These are phyloP conservation scores for Paraglomus brasilianum DNA, from an alignment of 192 early-diverging fungal genomes.

Conservation along the genomic window DNA sequence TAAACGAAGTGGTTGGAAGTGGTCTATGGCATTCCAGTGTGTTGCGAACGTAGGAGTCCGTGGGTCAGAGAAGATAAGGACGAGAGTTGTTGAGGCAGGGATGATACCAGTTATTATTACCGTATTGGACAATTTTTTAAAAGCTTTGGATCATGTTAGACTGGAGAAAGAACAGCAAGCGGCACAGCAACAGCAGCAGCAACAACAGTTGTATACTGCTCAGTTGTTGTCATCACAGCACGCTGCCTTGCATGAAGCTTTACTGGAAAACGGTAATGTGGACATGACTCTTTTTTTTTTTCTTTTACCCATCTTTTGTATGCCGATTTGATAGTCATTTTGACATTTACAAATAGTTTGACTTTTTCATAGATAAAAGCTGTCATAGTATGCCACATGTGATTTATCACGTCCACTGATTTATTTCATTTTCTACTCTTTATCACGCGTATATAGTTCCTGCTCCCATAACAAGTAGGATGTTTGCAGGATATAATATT, in stretches of 20 bases:
- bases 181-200: conserved; percentile 40
- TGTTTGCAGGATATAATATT: conserved; percentile 19
- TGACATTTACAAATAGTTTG: conserved; percentile 7
- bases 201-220: conserved; percentile 33
- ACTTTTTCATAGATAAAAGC: background rate
- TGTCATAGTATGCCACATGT: conserved; percentile 23
- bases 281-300: conserved; percentile 2
- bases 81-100: conserved; percentile 82
- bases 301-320: no score
- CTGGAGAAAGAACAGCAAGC: conserved; percentile 49
- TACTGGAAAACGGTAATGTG: conserved; percentile 27
- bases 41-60: conserved; percentile 86
- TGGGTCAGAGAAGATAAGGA: conserved; percentile 74
- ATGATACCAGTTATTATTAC: conserved; percentile 81
- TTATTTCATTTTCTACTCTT: conserved; percentile 27
- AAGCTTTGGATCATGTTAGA: conserved; percentile 52
- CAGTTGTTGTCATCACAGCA: conserved; percentile 32
- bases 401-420: conserved; percentile 30
- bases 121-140: conserved; percentile 67
- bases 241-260: conserved; percentile 29
- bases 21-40: conserved; percentile 81
- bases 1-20: conserved; percentile 73
- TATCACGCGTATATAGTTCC: conserved; percentile 26
- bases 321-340: background rate
- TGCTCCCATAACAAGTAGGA: conserved; percentile 28